Percentiles rank a stretch among this genome's conserved stretches.
These are phyloP conservation scores for Apiospora arundinis DNA, from an alignment of 2,329 filamentous ascomycete genomes.

Conservation along the genomic window DNA sequence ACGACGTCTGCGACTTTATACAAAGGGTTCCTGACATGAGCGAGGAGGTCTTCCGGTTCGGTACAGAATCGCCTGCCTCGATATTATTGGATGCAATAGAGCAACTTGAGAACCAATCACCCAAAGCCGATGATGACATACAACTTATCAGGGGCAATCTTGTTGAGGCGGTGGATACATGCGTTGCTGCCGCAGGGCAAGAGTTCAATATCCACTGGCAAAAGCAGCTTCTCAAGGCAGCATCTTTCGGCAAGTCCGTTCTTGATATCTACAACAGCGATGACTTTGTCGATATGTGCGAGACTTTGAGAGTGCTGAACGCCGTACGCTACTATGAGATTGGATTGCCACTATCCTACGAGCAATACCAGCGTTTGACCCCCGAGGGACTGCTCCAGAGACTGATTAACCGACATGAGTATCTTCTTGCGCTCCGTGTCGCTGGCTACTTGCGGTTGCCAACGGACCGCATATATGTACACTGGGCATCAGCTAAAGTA, in stretches of 20 bases:
- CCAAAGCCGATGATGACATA: slow-evolving; percentile 97
- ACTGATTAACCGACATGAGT: slow-evolving; percentile 87
- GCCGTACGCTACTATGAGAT: slow-evolving; percentile 91
- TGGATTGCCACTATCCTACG: slow-evolving; percentile 88
- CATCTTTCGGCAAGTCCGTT: slow-evolving; percentile 96
- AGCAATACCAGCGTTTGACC: slow-evolving; percentile 90
- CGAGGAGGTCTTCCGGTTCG: slow-evolving; percentile 87
- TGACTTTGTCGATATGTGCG: slow-evolving; percentile 98
- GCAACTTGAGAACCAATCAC: slow-evolving; percentile 89
- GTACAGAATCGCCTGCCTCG: slow-evolving; percentile 86
- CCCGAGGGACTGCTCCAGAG: slow-evolving; percentile 87
- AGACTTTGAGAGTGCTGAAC: slow-evolving; percentile 90
- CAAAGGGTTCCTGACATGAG: slow-evolving; percentile 89
- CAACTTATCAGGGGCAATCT: slow-evolving; percentile 88
- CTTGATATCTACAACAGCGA: slow-evolving; percentile 97
- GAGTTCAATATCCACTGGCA: slow-evolving; percentile 93
- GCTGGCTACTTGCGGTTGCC: slow-evolving; percentile 87
- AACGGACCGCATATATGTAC: slow-evolving; percentile 89
- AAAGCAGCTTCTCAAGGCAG: slow-evolving; percentile 93
- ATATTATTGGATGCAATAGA: slow-evolving; percentile 93
- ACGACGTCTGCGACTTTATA: slow-evolving; percentile 96
- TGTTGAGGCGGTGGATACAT: slow-evolving; percentile 91
- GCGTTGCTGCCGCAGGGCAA: slow-evolving; percentile 89
- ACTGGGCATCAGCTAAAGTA: slow-evolving; percentile 97
- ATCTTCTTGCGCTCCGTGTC: slow-evolving; percentile 86